Conservation (phyloP, 345 rosid genomes). For the Laguncularia racemosa region DNA sequence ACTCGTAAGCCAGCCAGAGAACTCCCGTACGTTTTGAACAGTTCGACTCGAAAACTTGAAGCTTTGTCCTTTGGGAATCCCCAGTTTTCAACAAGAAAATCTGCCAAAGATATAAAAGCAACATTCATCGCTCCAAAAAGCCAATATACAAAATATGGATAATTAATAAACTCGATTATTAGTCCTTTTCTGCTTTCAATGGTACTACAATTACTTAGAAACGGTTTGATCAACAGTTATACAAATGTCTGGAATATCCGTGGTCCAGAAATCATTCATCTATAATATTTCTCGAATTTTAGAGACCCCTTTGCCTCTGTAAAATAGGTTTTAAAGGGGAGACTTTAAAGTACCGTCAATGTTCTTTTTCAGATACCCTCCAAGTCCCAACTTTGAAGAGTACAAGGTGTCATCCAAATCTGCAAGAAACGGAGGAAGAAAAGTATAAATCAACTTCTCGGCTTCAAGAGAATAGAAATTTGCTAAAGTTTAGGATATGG, state of each 20-base stretch:
- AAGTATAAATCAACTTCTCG: background rate
- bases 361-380: slow-evolving; percentile 61
- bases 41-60: slow-evolving; percentile 54
- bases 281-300: no score
- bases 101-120: slow-evolving; percentile 18
- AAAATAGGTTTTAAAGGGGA: no score
- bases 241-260: no score
- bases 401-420: slow-evolving; percentile 97
- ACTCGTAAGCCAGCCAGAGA: slow-evolving; percentile 93
- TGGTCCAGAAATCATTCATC: no score
- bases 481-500: background rate
- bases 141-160: no score
- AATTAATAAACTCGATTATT: background rate
- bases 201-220: no score
- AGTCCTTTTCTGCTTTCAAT: background rate
- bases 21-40: slow-evolving; percentile 83
- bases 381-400: slow-evolving; percentile 60
- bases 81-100: slow-evolving; percentile 63
- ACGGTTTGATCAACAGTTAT: no score
- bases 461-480: background rate
- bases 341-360: slow-evolving; percentile 45
- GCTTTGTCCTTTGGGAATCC: slow-evolving; percentile 61
- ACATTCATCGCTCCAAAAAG: no score
- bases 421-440: slow-evolving; percentile 15
- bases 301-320: background rate